A percentile compares a stretch with the other conserved stretches of the same genome.
These are phyloP conservation scores for Mortierella sp. DNA, from an alignment of 371 early-diverging fungal species.

Conservation along the genomic window DNA sequence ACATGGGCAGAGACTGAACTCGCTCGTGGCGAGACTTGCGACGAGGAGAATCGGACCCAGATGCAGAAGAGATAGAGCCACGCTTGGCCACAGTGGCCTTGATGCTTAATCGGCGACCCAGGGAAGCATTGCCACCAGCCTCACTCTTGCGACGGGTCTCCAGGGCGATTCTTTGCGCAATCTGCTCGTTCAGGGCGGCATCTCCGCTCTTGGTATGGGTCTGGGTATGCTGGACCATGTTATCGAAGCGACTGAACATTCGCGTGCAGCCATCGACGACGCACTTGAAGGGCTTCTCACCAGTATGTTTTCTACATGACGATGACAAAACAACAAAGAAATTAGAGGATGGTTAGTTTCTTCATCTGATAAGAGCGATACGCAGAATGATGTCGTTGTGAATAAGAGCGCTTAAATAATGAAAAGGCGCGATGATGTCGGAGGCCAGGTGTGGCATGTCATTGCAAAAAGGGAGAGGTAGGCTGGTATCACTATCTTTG, in stretches of 20 bases:
- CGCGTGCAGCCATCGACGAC: slow-evolving; percentile 71
- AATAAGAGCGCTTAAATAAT: neutral
- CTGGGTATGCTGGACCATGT: slow-evolving; percentile 77
- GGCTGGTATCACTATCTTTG: neutral
- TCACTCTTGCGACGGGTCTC: slow-evolving; percentile 58
- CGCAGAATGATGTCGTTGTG: slow-evolving; percentile 24
- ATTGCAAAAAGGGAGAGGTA: neutral
- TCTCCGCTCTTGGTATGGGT: slow-evolving; percentile 63
- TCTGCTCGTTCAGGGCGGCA: slow-evolving; percentile 30
- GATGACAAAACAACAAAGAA: neutral
- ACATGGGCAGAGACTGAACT: slow-evolving; percentile 34
- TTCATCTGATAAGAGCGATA: neutral
- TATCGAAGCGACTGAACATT: slow-evolving; percentile 73
- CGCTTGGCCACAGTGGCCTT: slow-evolving; percentile 32
- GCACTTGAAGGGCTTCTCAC: slow-evolving; percentile 74
- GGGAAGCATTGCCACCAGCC: slow-evolving; percentile 23
- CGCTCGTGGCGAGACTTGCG: slow-evolving; percentile 31
- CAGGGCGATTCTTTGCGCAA: slow-evolving; percentile 48
- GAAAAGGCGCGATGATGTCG: neutral
- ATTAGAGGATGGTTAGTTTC: slow-evolving; percentile 12
- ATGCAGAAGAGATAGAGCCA: slow-evolving; percentile 28
- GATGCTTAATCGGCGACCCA: slow-evolving; percentile 26
- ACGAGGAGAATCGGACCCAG: slow-evolving; percentile 29
- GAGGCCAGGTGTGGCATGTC: neutral
- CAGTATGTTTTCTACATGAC: slow-evolving; percentile 67